Evolutionary conservation across 768 basidiomycete species (phyloP).

Genomic region (Suillus spraguei): DNA sequence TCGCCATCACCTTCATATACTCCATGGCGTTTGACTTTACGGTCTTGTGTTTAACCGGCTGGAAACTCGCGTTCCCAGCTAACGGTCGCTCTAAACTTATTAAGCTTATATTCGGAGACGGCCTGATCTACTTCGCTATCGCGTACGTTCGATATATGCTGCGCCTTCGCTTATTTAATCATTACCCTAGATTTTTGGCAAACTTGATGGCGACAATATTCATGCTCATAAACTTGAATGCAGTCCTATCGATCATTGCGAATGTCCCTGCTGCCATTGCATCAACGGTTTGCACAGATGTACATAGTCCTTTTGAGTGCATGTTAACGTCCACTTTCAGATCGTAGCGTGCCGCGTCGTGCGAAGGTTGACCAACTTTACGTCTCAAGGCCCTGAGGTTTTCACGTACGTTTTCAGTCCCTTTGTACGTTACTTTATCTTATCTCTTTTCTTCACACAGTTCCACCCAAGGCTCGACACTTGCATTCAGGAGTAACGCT

Average conservation of each 20-base stretch:
- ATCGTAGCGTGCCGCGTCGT: slow-evolving; percentile 66
- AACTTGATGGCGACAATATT: slow-evolving; percentile 64
- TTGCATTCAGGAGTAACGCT: slow-evolving; percentile 57
- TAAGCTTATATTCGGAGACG: slow-evolving; percentile 69
- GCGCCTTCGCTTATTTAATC: slow-evolving; percentile 9
- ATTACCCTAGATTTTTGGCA: slow-evolving; percentile 55
- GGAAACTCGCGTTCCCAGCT: slow-evolving; percentile 53
- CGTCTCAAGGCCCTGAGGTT: slow-evolving; percentile 47
- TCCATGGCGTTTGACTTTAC: slow-evolving; percentile 72
- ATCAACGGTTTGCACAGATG: slow-evolving; percentile 51
- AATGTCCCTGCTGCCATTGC: slow-evolving; percentile 74
- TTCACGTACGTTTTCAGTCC: slow-evolving; percentile 47
- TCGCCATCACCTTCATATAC: slow-evolving; percentile 72
- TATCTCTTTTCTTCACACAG: slow-evolving; percentile 28
- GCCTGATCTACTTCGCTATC: slow-evolving; percentile 70
- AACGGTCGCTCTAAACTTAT: slow-evolving; percentile 59
- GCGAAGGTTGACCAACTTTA: slow-evolving; percentile 65
- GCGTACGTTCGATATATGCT: slow-evolving; percentile 48
- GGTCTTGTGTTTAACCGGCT: slow-evolving; percentile 61
- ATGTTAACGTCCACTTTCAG: slow-evolving; percentile 33
- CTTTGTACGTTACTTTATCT: slow-evolving; percentile 15
- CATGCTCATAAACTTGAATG: slow-evolving; percentile 69
- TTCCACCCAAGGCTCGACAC: slow-evolving; percentile 48
- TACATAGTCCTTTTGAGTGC: not conserved
- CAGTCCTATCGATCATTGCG: slow-evolving; percentile 74